Conservation (phyloP, 257 asterid species). For the Penstemon eatonii region DNA sequence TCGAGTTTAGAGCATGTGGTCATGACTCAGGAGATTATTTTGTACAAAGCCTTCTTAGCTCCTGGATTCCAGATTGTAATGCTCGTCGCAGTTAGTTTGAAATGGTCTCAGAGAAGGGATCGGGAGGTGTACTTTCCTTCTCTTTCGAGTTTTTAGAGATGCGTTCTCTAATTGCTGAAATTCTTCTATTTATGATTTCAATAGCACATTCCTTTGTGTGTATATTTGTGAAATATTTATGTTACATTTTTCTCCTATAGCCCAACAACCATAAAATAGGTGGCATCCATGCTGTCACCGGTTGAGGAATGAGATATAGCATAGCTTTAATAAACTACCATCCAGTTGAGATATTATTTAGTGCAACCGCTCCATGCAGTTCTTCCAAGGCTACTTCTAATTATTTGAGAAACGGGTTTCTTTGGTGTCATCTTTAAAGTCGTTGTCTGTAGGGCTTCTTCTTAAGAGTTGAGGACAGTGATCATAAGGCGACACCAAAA, state of each 20-base stretch:
- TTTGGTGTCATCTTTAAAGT: too few relatives aligned
- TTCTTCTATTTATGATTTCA: constrained; percentile 22
- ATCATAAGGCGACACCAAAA: too few relatives aligned
- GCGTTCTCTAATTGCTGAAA: constrained; percentile 5
- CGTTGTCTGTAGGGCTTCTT: too few relatives aligned
- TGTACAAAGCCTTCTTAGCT: constrained; percentile 32
- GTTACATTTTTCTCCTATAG: not conserved
- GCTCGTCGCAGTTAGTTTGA: constrained; percentile 21
- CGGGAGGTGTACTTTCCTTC: constrained; percentile 15
- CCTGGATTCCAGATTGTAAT: constrained; percentile 29
- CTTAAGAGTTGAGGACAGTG: too few relatives aligned
- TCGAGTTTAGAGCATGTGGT: constrained; percentile 24
- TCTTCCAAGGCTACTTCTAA: not conserved
- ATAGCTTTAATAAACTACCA: constrained; percentile 15
- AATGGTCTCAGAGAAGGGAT: constrained; percentile 13
- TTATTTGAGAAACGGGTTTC: not conserved
- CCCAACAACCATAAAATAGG: not conserved
- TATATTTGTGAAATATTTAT: constrained; percentile 8
- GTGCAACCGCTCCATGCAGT: too few relatives aligned
- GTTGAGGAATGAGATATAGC: constrained; percentile 16
- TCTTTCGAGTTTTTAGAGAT: constrained; percentile 7
- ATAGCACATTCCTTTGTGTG: not conserved
- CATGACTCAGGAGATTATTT: constrained; percentile 18
- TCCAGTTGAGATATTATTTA: too few relatives aligned
- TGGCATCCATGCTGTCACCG: not conserved